These are phyloP conservation scores for Boletellus ananas DNA, from an alignment of 768 basidiomycete genomes.

Conservation along the genomic window DNA sequence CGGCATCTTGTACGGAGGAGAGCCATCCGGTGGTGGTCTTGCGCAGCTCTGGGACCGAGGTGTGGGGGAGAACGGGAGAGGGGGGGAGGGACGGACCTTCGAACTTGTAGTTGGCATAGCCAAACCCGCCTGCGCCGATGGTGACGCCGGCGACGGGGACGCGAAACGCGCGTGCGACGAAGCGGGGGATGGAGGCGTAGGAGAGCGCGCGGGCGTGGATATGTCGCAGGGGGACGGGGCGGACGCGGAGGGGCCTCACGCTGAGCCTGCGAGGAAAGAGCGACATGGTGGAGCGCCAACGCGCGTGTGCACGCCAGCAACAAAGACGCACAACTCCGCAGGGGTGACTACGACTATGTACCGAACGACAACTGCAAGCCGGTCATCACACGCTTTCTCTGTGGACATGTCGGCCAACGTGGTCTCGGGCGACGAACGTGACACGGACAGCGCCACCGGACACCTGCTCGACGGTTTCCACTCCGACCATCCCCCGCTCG, in stretches of 20 bases:
- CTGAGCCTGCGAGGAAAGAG: not conserved
- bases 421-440: too few relatives aligned
- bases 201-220: slow-evolving; percentile 75
- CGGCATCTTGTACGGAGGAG: slow-evolving; percentile 60
- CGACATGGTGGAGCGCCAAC: not conserved
- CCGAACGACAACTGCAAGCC: too few relatives aligned
- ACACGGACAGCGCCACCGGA: too few relatives aligned
- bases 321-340: too few relatives aligned
- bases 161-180: slow-evolving; percentile 82
- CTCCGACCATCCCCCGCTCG: not conserved
- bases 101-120: slow-evolving; percentile 95
- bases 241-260: not conserved
- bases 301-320: not conserved
- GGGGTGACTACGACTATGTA: too few relatives aligned
- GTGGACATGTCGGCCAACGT: too few relatives aligned
- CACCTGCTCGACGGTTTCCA: not conserved
- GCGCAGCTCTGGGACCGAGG: slow-evolving; percentile 54
- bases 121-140: slow-evolving; percentile 85
- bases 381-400: too few relatives aligned
- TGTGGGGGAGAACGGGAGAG: not conserved
- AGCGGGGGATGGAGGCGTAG: slow-evolving; percentile 84
- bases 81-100: slow-evolving; percentile 58
- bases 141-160: slow-evolving; percentile 87
- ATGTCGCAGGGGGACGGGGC: slow-evolving; percentile 37
- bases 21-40: slow-evolving; percentile 68